A percentile compares a stretch with the other conserved stretches of the same genome.
Conservation (phyloP, 2,329 filamentous ascomycete genomes). For the Sphaceloma murrayae region DNA sequence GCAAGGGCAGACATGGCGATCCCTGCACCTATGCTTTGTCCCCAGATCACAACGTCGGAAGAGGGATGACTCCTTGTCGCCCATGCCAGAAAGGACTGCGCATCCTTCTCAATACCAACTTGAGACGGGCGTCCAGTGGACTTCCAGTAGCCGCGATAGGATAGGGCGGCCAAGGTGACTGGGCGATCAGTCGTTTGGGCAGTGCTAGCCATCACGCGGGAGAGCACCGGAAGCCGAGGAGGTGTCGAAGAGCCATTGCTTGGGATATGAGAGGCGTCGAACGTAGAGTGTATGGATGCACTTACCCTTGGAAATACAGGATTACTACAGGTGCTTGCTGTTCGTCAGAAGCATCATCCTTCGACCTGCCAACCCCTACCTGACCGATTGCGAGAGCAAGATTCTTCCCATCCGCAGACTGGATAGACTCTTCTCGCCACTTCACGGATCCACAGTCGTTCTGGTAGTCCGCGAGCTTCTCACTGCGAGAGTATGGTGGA, state of each 20-base stretch:
- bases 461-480: constrained; percentile 57
- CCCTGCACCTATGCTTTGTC: constrained; percentile 66
- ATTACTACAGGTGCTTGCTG: constrained; percentile 26
- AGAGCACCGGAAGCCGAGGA: constrained; percentile 39
- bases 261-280: background rate
- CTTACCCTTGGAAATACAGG: constrained; percentile 42
- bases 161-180: constrained; percentile 40
- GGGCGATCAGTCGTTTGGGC: constrained; percentile 17
- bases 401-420: constrained; percentile 54
- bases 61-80: constrained; percentile 37
- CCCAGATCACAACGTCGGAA: constrained; percentile 54
- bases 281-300: background rate
- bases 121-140: constrained; percentile 63
- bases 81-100: constrained; percentile 55
- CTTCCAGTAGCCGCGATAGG: constrained; percentile 68
- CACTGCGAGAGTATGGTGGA: constrained; percentile 57
- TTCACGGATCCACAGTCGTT: constrained; percentile 49
- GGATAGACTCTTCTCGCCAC: constrained; percentile 57
- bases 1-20: constrained; percentile 56
- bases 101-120: constrained; percentile 58
- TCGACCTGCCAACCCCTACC: background rate
- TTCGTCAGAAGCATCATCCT: background rate
- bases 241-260: constrained; percentile 39
- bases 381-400: constrained; percentile 50
- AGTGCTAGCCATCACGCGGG: constrained; percentile 33